phyloP scores from a whole-genome alignment of 306 rosid species.

The Glycine soja region DNA sequence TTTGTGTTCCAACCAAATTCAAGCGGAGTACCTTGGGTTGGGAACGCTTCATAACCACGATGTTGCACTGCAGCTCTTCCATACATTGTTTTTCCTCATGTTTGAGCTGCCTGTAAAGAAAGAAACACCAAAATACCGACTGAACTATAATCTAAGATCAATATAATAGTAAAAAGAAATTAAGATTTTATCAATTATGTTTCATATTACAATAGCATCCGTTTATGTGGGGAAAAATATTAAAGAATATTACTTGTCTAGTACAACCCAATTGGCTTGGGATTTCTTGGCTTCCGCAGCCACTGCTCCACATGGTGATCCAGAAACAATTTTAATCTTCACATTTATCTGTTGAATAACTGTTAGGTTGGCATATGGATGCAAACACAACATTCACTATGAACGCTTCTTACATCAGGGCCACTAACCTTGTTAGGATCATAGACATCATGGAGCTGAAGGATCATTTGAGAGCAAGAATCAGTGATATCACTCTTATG shows the following conservation, averaged over 20 bases:
- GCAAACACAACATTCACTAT: constrained; percentile 13
- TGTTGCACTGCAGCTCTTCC: constrained; percentile 96
- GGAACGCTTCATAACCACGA: constrained; percentile 91
- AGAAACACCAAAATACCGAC: constrained; percentile 32
- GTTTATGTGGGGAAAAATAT: neutral
- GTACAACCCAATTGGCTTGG: constrained; percentile 89
- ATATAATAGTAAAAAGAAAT: constrained; percentile 12
- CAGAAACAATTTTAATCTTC: constrained; percentile 84
- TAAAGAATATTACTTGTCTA: constrained; percentile 81
- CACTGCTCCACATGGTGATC: constrained; percentile 90
- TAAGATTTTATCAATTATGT: neutral
- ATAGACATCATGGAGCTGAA: constrained; percentile 97
- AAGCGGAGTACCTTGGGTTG: constrained; percentile 93
- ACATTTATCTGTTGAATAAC: constrained; percentile 76
- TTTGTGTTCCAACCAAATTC: constrained; percentile 78
- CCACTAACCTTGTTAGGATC: constrained; percentile 84
- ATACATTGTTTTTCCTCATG: constrained; percentile 91
- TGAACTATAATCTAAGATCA: constrained; percentile 21
- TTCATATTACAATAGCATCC: constrained; percentile 28
- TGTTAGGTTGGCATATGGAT: constrained; percentile 8
- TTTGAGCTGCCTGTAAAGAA: constrained; percentile 77
- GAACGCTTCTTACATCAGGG: constrained; percentile 19
- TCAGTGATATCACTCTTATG: constrained; percentile 78
- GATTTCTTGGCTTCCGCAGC: constrained; percentile 87
- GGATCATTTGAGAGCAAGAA: constrained; percentile 98